Percentiles rank a stretch among this genome's conserved stretches.
phyloP scores from a whole-genome alignment of 257 asterid species.

The Solanum virginianum region DNA sequence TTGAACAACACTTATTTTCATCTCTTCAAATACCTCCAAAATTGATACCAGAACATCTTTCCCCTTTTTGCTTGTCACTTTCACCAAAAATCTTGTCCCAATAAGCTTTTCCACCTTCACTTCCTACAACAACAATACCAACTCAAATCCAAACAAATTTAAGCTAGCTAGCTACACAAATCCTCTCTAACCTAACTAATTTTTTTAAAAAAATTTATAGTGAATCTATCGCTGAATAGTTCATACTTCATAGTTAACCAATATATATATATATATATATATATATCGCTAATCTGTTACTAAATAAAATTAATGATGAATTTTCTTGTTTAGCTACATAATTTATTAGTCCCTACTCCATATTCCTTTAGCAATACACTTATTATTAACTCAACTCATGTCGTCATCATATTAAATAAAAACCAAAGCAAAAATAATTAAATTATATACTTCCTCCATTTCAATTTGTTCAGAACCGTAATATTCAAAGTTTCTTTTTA shows the following conservation, averaged over 20 bases:
- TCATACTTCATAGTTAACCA: too few species aligned
- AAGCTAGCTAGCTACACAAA: not conserved
- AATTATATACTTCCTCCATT: too few species aligned
- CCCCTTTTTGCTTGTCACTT: conserved; percentile 49
- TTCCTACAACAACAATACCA: conserved; percentile 18
- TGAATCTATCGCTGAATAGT: not conserved
- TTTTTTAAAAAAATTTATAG: not conserved
- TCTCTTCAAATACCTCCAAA: conserved; percentile 44
- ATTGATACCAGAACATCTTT: conserved; percentile 37
- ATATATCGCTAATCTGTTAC: too few species aligned
- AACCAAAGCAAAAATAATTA: too few species aligned
- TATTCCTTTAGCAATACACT: not conserved
- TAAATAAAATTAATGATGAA: not conserved
- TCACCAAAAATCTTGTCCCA: conserved; percentile 28
- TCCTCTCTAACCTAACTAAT: too few species aligned
- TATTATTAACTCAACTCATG: not conserved
- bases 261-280: too few species aligned
- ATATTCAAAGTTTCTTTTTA: too few species aligned
- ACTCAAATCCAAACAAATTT: not conserved
- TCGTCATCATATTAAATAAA: not conserved
- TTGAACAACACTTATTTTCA: conserved; percentile 33
- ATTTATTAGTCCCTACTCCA: not conserved
- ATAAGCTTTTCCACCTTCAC: conserved; percentile 62
- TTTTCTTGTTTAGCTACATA: not conserved
- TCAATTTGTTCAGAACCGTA: not conserved